These are phyloP conservation scores for Calvatia gigantea DNA, from an alignment of 768 basidiomycete genomes.

Conservation along the genomic window DNA sequence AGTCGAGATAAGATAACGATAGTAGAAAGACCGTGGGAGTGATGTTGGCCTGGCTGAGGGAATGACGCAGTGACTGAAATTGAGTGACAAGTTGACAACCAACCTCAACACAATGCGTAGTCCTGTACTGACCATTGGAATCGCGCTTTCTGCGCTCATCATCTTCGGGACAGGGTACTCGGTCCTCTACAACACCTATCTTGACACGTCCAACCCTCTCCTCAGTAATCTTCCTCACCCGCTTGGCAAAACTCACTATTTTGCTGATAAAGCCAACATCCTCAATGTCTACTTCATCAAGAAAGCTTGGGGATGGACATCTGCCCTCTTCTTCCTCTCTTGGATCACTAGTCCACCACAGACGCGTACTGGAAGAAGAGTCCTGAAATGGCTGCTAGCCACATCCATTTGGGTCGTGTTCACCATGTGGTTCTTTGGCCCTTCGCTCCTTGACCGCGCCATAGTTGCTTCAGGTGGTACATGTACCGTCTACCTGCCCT, in stretches of 20 bases:
- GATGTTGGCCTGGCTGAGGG: neutral
- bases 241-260: constrained; percentile 59
- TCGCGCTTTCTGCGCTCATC: constrained; percentile 42
- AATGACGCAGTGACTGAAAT: too few species aligned
- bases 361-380: constrained; percentile 36
- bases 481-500: constrained; percentile 65
- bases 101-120: constrained; percentile 16
- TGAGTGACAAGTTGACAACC: too few species aligned
- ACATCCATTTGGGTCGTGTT: constrained; percentile 72
- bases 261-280: constrained; percentile 75
- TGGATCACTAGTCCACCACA: constrained; percentile 55
- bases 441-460: constrained; percentile 67
- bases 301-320: constrained; percentile 88
- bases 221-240: constrained; percentile 69
- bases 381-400: constrained; percentile 52
- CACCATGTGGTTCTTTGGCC: constrained; percentile 88
- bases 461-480: constrained; percentile 67
- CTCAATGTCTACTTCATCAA: constrained; percentile 91
- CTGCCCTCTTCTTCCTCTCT: constrained; percentile 55
- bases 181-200: constrained; percentile 59
- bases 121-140: constrained; percentile 30
- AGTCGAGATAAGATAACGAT: neutral
- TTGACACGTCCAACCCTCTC: constrained; percentile 82
- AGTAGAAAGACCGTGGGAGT: neutral
- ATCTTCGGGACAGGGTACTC: constrained; percentile 66